Percentiles rank a stretch among this genome's conserved stretches.
Conservation (phyloP, 495 filamentous ascomycete genomes). For the Penicillium samsonianum region DNA sequence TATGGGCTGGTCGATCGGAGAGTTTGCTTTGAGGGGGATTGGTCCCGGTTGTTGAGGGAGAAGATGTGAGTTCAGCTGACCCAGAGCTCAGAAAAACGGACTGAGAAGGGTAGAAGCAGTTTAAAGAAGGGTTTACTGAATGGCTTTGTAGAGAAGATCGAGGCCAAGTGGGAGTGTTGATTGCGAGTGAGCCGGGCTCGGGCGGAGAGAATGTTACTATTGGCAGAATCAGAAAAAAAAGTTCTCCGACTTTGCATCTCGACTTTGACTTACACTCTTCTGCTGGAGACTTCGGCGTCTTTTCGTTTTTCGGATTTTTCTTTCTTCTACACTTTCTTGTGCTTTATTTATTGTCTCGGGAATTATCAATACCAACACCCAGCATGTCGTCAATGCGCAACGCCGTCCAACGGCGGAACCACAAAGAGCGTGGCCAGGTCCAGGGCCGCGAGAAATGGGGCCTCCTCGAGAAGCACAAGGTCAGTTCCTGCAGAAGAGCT, state of each 20-base stretch:
- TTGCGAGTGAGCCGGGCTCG: slow-evolving; percentile 32
- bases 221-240: slow-evolving; percentile 32
- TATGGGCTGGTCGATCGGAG: slow-evolving; percentile 15
- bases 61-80: neutral
- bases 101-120: neutral
- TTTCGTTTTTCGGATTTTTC: slow-evolving; percentile 3
- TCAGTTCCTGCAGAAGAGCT: slow-evolving; percentile 23
- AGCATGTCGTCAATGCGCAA: slow-evolving; percentile 83
- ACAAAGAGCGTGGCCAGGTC: slow-evolving; percentile 87
- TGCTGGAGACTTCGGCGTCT: slow-evolving; percentile 1
- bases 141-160: slow-evolving; percentile 4
- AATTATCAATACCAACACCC: slow-evolving; percentile 7
- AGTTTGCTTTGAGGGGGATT: slow-evolving; percentile 4
- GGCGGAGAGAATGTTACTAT: slow-evolving; percentile 23
- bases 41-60: neutral
- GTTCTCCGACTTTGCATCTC: slow-evolving; percentile 19
- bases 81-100: neutral
- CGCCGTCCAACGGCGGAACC: slow-evolving; percentile 72
- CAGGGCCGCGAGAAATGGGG: slow-evolving; percentile 79
- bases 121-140: neutral
- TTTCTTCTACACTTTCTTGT: slow-evolving; percentile 1
- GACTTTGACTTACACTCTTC: slow-evolving; percentile 16
- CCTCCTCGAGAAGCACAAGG: slow-evolving; percentile 87
- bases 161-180: slow-evolving; percentile 25
- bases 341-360: neutral